Evolutionary conservation across 306 rosid species (phyloP), one percentile per base, ranked within the genome.

Genomic region (Neltuma alba): DNA sequence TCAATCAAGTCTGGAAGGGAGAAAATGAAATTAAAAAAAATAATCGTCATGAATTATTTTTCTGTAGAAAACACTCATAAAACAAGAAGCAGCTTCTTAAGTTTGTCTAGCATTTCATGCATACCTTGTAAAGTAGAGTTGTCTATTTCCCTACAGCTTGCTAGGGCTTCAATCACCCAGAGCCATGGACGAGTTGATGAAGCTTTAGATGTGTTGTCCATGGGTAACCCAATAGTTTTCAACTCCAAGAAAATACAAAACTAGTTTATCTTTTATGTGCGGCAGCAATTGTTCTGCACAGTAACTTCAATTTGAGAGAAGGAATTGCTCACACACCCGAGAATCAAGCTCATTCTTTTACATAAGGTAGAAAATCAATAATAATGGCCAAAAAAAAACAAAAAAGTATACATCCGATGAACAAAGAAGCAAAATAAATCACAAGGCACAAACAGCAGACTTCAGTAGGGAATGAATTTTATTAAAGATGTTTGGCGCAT

Each of bases 141-240:
- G 23, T 70, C 47, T 18, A 90, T 80, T 69, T 87, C 74, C 31
- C 65, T 80, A 79, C 57, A 68, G 75, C 79, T 37, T 37, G 96
- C 91, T 21, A 92, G 82, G 81, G 94, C 86, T 86, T 94, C 94
- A 33, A 90, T 83, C 70, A 85, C 84, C 97, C 97, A 94, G 75
- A 58, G 72, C 94, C 97, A 89, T 47, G 92, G 87, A 72, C 79
- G 81, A 34, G 30, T 21, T n/a, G 87, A 80, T 52, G 73, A 74
- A 15, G 84, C 76, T 36, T 74, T 75, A 67, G 78, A 50, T 77
- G 85, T 16, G 45, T 63, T 58, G 1, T 75, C 89, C 97, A 88
- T 88, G 61, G 34, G 27, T 28, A 61, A 76, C 72, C 74, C 72
- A 55, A 31, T 61, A 25, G 15, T 75, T 45, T 8, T 42, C 68